A percentile compares a stretch with the other conserved stretches of the same genome.
These are phyloP conservation scores for Microbotryum intermedium DNA, from an alignment of 1,284 basidiomycete genomes.

Conservation along the genomic window DNA sequence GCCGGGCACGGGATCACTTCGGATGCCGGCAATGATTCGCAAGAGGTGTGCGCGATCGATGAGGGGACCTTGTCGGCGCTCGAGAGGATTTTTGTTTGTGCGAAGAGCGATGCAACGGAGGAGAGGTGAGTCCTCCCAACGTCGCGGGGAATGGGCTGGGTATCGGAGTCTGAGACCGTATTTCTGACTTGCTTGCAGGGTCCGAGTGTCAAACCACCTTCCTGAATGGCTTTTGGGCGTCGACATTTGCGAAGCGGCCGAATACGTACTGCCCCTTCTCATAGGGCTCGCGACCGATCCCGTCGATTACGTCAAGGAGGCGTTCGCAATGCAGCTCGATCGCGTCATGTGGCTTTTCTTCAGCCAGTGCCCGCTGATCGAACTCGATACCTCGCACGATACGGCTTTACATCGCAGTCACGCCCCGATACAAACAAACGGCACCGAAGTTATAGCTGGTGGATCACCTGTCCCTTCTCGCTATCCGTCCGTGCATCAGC, in stretches of 20 bases:
- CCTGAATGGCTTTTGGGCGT: slow-evolving; percentile 65
- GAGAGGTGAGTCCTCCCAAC: slow-evolving; percentile 47
- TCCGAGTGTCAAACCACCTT: slow-evolving; percentile 74
- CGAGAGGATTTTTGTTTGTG: slow-evolving; percentile 90
- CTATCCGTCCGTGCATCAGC: neutral
- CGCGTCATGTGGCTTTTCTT: slow-evolving; percentile 91
- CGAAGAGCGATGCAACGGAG: slow-evolving; percentile 71
- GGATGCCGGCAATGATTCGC: neutral
- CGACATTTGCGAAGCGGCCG: slow-evolving; percentile 77
- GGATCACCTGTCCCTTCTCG: slow-evolving; percentile 11
- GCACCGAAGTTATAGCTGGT: too few relatives aligned
- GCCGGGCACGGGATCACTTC: neutral
- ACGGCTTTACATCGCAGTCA: neutral
- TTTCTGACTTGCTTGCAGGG: slow-evolving; percentile 39
- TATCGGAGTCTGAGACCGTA: neutral
- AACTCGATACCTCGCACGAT: slow-evolving; percentile 7
- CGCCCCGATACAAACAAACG: too few relatives aligned
- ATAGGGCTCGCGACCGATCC: slow-evolving; percentile 72
- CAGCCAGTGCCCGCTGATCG: slow-evolving; percentile 28
- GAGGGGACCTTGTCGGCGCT: slow-evolving; percentile 67
- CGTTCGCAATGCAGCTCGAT: slow-evolving; percentile 72
- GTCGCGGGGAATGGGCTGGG: neutral
- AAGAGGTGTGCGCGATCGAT: slow-evolving; percentile 32
- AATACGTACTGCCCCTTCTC: slow-evolving; percentile 86
- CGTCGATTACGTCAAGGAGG: slow-evolving; percentile 82